Conservation (phyloP, 306 rosid genomes). For the Prunus armeniaca region DNA sequence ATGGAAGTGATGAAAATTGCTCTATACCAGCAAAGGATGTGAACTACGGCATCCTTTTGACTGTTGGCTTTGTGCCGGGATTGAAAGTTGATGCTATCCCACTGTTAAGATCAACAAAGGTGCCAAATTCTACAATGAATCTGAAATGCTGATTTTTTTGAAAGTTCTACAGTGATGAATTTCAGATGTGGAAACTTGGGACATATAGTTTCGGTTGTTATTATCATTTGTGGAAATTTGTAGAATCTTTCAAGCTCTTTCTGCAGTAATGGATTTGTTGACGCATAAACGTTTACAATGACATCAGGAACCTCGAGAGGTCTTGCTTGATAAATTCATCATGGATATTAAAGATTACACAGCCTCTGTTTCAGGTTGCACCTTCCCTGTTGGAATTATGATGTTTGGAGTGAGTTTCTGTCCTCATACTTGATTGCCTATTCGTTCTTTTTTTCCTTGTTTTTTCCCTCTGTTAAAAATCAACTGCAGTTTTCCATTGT, state of each 20-base stretch:
- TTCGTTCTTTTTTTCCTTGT: background rate
- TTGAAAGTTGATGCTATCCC: conserved; percentile 66
- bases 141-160: background rate
- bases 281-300: background rate
- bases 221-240: background rate
- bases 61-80: conserved; percentile 71
- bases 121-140: conserved; percentile 5
- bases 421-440: background rate
- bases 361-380: conserved; percentile 32
- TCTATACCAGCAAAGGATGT: conserved; percentile 3
- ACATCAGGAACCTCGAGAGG: conserved; percentile 19
- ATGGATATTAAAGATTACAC: conserved; percentile 35
- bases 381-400: conserved; percentile 40
- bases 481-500: background rate
- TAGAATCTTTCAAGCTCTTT: background rate
- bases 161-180: background rate
- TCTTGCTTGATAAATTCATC: conserved; percentile 30
- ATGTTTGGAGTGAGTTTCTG: conserved; percentile 57
- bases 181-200: background rate
- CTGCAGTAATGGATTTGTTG: conserved; percentile 1
- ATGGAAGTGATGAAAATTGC: conserved; percentile 20
- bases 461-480: background rate
- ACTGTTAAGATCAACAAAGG: conserved; percentile 33
- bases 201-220: background rate
- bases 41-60: conserved; percentile 58